Percentiles rank a stretch among this genome's conserved stretches.
Evolutionary conservation across 108 stramenopile genomes (phyloP).

Genomic region (Craspedostauros australis): DNA sequence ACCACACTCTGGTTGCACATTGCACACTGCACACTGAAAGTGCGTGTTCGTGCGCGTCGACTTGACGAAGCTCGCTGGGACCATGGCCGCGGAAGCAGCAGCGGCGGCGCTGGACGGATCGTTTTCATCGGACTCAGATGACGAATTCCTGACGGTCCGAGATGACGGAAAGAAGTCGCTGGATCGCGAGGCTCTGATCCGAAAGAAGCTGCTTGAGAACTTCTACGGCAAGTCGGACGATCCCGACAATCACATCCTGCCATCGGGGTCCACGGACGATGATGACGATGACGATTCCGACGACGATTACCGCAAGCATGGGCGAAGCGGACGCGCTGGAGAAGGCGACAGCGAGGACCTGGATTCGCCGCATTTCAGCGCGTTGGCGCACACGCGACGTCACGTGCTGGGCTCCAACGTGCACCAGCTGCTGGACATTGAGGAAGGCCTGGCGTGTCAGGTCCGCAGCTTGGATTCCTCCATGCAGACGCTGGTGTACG

Average conservation of each 20-base stretch:
- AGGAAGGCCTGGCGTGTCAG: constrained; percentile 66
- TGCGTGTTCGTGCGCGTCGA: too few species aligned
- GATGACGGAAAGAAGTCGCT: constrained; percentile 11
- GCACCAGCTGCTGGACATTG: constrained; percentile 58
- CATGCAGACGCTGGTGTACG: constrained; percentile 98
- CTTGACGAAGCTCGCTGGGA: too few species aligned
- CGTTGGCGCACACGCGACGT: constrained; percentile 42
- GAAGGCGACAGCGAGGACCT: constrained; percentile 37
- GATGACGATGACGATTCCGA: constrained; percentile 11
- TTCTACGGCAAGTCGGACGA: constrained; percentile 61
- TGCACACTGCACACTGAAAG: too few species aligned
- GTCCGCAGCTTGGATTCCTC: constrained; percentile 87
- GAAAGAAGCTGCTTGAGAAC: constrained; percentile 78
- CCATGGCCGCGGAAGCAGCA: background rate
- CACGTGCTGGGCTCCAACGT: constrained; percentile 45
- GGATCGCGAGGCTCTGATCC: constrained; percentile 77
- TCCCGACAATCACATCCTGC: background rate
- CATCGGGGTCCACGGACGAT: constrained; percentile 7
- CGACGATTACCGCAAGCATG: background rate
- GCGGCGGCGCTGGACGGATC: constrained; percentile 1
- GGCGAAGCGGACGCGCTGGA: background rate
- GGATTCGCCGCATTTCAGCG: constrained; percentile 71
- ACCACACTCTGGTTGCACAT: too few species aligned
- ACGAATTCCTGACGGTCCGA: constrained; percentile 7
- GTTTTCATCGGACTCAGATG: constrained; percentile 11